These are phyloP conservation scores for Cylindrotheca closterium DNA, from an alignment of 108 stramenopile species.

Conservation along the genomic window DNA sequence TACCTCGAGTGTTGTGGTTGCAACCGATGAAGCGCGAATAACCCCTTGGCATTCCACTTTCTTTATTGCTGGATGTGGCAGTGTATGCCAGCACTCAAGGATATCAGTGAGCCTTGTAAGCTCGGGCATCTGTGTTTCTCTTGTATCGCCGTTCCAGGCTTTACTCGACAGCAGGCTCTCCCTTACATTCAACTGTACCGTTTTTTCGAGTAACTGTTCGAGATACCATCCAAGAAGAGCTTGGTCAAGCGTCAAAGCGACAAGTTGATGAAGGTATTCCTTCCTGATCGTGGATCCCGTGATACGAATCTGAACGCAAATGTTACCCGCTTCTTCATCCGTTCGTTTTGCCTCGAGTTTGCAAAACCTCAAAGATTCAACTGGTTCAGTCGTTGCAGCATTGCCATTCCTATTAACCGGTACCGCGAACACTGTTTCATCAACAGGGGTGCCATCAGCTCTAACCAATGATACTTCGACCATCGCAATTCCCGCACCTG, in stretches of 20 bases:
- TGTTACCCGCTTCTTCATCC: not conserved
- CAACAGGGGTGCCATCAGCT: constrained; percentile 15
- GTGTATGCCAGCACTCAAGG: constrained; percentile 31
- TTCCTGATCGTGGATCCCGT: constrained; percentile 62
- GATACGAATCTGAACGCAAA: constrained; percentile 45
- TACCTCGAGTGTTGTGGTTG: constrained; percentile 52
- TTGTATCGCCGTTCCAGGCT: not conserved
- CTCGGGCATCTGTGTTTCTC: constrained; percentile 43
- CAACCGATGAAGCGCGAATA: constrained; percentile 49
- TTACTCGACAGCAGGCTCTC: not conserved
- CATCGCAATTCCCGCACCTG: constrained; percentile 66
- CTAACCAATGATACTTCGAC: constrained; percentile 51
- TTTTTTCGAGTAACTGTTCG: constrained; percentile 52
- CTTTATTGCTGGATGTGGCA: constrained; percentile 70
- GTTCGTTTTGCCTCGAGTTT: constrained; percentile 5
- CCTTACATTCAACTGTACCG: not conserved
- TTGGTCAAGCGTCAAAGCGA: constrained; percentile 67
- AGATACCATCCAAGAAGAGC: constrained; percentile 59
- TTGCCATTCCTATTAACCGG: not conserved
- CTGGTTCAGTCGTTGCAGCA: not conserved
- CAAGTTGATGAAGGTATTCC: constrained; percentile 60
- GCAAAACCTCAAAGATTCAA: constrained; percentile 14
- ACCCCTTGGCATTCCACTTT: constrained; percentile 29
- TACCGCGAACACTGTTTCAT: constrained; percentile 22
- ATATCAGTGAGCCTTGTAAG: constrained; percentile 45